Conservation (phyloP, 2,329 filamentous ascomycete genomes). For the Aspergillus sp. region DNA sequence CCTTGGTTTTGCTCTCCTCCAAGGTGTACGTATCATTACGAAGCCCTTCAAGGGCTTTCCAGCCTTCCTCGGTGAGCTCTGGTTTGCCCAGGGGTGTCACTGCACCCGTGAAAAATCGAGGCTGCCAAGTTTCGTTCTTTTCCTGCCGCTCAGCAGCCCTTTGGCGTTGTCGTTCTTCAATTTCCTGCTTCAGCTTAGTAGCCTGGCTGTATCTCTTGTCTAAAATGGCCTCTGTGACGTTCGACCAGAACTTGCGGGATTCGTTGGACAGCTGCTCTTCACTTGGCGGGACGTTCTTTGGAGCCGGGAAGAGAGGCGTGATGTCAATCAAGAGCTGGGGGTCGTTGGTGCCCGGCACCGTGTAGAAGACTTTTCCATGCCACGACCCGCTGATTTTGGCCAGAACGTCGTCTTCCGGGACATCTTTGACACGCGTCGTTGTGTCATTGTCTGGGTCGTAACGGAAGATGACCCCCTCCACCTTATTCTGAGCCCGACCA, state of each 20-base stretch:
- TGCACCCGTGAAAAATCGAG: slow-evolving; percentile 76
- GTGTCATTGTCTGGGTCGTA: slow-evolving; percentile 86
- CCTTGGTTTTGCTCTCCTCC: slow-evolving; percentile 36
- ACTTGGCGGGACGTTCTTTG: slow-evolving; percentile 74
- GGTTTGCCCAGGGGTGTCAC: slow-evolving; percentile 61
- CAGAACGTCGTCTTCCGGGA: slow-evolving; percentile 79
- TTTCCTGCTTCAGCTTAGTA: slow-evolving; percentile 81
- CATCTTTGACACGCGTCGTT: slow-evolving; percentile 76
- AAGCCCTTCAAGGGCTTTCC: slow-evolving; percentile 54
- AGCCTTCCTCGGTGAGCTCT: slow-evolving; percentile 62
- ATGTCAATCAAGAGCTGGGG: slow-evolving; percentile 80
- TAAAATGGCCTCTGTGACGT: slow-evolving; percentile 81
- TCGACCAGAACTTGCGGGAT: slow-evolving; percentile 81
- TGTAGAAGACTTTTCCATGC: slow-evolving; percentile 69
- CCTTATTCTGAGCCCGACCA: slow-evolving; percentile 83
- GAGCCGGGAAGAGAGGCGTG: slow-evolving; percentile 71
- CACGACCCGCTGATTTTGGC: slow-evolving; percentile 81
- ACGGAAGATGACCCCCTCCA: slow-evolving; percentile 85
- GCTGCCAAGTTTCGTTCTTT: slow-evolving; percentile 68
- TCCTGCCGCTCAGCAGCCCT: slow-evolving; percentile 78
- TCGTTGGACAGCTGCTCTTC: slow-evolving; percentile 84
- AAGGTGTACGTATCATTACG: slow-evolving; percentile 52
- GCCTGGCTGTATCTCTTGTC: slow-evolving; percentile 80
- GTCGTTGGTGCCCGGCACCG: slow-evolving; percentile 47
- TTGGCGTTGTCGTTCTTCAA: slow-evolving; percentile 85